Evolutionary conservation across 2,329 filamentous ascomycete genomes (phyloP).

Genomic region (Fusarium sp.): DNA sequence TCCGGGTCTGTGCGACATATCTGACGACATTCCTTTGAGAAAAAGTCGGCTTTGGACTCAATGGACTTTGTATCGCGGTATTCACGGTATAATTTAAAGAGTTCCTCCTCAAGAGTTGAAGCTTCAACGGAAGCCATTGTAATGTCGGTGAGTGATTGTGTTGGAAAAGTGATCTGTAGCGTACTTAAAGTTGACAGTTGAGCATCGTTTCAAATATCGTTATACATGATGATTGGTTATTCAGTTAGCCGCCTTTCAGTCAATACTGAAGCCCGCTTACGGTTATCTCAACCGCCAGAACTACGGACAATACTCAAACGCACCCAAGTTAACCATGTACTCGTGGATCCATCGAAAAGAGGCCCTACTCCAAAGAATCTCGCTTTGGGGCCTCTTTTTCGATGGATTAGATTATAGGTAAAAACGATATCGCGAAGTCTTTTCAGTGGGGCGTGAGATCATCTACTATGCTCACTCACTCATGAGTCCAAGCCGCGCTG

Average conservation of each 20-base stretch:
- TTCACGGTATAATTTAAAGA: not conserved
- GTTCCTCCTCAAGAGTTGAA: not conserved
- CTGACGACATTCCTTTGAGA: constrained; percentile 4
- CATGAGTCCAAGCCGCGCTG: no score
- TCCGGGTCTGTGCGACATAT: constrained; percentile 16
- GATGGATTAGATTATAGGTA: no score
- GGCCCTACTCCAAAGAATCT: no score
- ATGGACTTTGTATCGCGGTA: constrained; percentile 9
- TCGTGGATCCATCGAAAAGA: no score
- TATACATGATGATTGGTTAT: not conserved
- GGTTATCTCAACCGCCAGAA: no score
- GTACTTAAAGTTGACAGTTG: no score
- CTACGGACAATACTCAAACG: no score
- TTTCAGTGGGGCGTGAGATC: not conserved
- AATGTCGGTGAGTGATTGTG: not conserved
- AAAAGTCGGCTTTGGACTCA: not conserved
- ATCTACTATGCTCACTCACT: not conserved
- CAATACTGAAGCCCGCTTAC: not conserved
- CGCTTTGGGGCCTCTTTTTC: no score
- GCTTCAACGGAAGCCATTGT: not conserved
- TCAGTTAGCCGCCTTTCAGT: not conserved
- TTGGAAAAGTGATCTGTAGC: not conserved
- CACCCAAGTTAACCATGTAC: no score
- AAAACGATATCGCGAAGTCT: no score
- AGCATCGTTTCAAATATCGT: not conserved